Evolutionary conservation across 169 alveolate genomes (phyloP), one percentile per base, ranked within the genome.

Genomic region (Plasmodium malariae): DNA sequence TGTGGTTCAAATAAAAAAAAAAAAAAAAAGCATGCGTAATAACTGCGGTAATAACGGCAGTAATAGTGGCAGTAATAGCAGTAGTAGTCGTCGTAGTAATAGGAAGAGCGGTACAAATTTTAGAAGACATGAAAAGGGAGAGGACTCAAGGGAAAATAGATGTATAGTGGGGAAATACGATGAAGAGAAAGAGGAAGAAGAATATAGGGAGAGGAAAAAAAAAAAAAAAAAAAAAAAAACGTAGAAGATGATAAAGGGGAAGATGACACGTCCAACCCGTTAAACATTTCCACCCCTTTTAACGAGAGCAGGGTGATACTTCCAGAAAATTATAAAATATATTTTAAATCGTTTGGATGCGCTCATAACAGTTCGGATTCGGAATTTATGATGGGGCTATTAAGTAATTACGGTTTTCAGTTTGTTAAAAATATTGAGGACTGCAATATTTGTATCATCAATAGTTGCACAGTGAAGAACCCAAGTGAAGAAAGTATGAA

Each of bases 401-500:
- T 98, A 37, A 62, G 95, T 14, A 97, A 97, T 55, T 97, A 97
- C 74, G 99, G 99, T 3, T 98, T 96, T 92, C 92, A 95, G 24
- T 93, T 98, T 24, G 98, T 97, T 19, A 98, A 97, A 32, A 91
- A 93, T 49, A 87, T 97, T 51, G 98, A 97, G 48, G 98, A 95
- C 17, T 97, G 98, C 54, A 98, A 98, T 89, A 93, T 98, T 6
- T 94, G 97, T 43, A 97, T 99, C 17, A 92, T 99, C 59, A 99
- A 99, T 72, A 96, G 99, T 24, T 99, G 99, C 91, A 99, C 99
- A 0, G 99, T 99, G 57, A 99, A 99, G 92, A 97, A 97, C 45
- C 99, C 99, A n/a, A 97, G 99, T 36, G 98, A 99, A 93, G 99
- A 98, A 36, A 97, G 99, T 51, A 94, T 98, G 88, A 78, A 90